phyloP scores from a whole-genome alignment of 495 filamentous ascomycete genomes.

The Peziza echinospora region DNA sequence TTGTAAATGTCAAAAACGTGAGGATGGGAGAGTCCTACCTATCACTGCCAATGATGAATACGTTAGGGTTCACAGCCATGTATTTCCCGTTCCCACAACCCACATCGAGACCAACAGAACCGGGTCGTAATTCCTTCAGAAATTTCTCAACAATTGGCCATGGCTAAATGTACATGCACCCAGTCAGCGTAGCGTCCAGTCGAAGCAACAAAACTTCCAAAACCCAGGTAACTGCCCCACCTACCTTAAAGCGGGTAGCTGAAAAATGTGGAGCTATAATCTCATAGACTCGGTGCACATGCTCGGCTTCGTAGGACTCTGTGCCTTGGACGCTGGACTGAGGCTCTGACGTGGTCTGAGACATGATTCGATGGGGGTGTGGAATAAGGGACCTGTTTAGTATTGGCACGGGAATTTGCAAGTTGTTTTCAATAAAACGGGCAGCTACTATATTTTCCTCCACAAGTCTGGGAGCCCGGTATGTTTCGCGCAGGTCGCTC shows the following conservation, averaged over 20 bases:
- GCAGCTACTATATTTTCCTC: too few species aligned
- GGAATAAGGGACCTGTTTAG: too few species aligned
- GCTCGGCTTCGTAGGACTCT: conserved; percentile 45
- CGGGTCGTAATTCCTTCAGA: conserved; percentile 39
- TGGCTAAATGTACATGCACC: conserved; percentile 29
- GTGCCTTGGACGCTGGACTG: neutral
- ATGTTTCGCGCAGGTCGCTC: too few species aligned
- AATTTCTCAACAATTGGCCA: conserved; percentile 85
- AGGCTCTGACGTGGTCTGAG: neutral
- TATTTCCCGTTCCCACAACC: conserved; percentile 97
- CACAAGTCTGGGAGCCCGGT: too few species aligned
- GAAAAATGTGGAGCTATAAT: conserved; percentile 91
- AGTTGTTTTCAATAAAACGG: too few species aligned
- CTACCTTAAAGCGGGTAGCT: conserved; percentile 74
- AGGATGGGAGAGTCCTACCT: conserved; percentile 35
- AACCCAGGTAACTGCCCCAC: conserved; percentile 4
- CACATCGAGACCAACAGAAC: conserved; percentile 73
- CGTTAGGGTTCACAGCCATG: conserved; percentile 48
- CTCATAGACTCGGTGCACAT: conserved; percentile 88
- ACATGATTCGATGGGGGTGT: neutral
- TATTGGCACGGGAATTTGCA: too few species aligned
- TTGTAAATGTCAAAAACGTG: too few species aligned
- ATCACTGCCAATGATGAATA: conserved; percentile 77
- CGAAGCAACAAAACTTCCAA: neutral
- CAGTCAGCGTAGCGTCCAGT: conserved; percentile 5